Evolutionary conservation across 164 flowering plant species (phyloP), one percentile per base, ranked within the genome.

Genomic region (Sedum album): DNA sequence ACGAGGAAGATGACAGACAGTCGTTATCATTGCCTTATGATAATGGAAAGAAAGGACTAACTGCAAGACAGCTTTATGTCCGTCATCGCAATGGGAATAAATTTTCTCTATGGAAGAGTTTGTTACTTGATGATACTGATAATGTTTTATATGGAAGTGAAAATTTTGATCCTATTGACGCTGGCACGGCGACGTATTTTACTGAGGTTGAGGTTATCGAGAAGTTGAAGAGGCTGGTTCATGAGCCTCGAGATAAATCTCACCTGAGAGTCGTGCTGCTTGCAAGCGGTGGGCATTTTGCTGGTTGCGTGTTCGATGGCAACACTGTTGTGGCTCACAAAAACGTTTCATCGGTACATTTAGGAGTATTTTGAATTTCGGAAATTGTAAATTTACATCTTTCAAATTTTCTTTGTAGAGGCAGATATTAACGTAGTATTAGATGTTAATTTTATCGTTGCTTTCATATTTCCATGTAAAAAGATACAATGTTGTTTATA

Each of bases 241-340:
- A 66, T 61, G 96, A 90, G 78, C 83, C 86, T 11, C 80, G 89
- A 69, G 83, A 87, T 80, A 75, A 71, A 61, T 77, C 79, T 42
- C 70, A 65, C 62, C 70, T 89, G 73, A 81, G 97, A 79, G 73
- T 86, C 74, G 85, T 91, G 67, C 76, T 94, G 81, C 96, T 91
- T 69, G 90, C 88, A 4, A 85, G 91, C 68, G 99, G 91, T 68
- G 99, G 99, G 4, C 97, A 94, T 73, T 91, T 94, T 85, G 97
- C 96, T 69, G 97, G 93, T 11, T 88, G 96, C 73, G 99, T 90
- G 31, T 90, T 94, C 78, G 93, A 35, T 35, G 38, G 5, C 38
- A 44, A 44, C 48, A 44, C 48, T 44, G 1, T 44, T 44, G 48
- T 44, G 48, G 48, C 18, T 44, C 48, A 44, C 48, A 44, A 44